These are phyloP conservation scores for Strobilomyces echinocephalus DNA, from an alignment of 768 basidiomycete genomes.

Conservation along the genomic window DNA sequence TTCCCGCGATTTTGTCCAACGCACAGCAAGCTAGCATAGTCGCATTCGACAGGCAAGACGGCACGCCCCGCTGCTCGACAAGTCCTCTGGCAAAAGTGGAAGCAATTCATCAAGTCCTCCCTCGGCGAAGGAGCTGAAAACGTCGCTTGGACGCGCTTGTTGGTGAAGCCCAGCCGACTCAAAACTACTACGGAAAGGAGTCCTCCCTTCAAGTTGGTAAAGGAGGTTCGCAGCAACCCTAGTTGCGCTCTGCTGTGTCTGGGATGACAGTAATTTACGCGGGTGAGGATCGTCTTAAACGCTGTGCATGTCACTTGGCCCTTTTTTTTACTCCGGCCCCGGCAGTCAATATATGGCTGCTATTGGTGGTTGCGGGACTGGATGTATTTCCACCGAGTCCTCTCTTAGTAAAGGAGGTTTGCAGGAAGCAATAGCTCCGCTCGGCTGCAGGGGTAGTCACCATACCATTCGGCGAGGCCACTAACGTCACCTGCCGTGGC, in stretches of 20 bases:
- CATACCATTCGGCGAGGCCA: background rate
- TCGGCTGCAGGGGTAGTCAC: background rate
- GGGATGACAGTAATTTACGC: conserved; percentile 5
- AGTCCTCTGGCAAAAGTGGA: background rate
- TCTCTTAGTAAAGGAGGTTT: conserved; percentile 8
- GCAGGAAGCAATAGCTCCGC: background rate
- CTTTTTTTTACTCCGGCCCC: background rate
- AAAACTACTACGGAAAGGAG: no score
- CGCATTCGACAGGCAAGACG: background rate
- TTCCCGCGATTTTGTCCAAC: background rate
- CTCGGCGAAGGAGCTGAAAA: no score
- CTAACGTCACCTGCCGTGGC: no score
- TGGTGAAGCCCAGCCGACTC: no score
- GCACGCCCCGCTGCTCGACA: background rate
- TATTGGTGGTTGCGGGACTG: background rate
- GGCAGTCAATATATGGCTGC: background rate
- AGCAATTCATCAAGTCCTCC: no score
- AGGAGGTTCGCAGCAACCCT: no score
- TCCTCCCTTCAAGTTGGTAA: no score
- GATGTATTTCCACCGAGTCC: conserved; percentile 1
- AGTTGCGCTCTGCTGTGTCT: no score
- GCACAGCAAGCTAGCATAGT: background rate
- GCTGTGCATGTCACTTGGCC: conserved; percentile 1
- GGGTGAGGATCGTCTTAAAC: conserved; percentile 2
- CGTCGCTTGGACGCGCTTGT: no score